A percentile compares a stretch with the other conserved stretches of the same genome.
Evolutionary conservation across 2,329 filamentous ascomycete genomes (phyloP).

Genomic region (Mycosphaerella sp.): DNA sequence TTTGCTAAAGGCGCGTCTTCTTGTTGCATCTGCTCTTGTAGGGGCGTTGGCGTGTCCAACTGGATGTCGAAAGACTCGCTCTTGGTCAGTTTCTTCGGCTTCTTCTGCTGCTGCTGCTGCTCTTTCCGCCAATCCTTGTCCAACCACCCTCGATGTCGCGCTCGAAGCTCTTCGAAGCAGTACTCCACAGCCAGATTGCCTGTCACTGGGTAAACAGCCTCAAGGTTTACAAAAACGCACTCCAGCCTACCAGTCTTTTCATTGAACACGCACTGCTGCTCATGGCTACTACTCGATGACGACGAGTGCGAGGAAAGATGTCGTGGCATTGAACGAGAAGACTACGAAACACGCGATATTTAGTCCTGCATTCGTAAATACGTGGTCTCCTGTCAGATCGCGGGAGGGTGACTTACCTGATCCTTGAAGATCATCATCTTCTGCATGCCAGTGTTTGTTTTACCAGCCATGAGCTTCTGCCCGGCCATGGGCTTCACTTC

Average conservation of each 20-base stretch:
- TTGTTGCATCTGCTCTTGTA: background rate
- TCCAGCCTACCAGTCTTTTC: constrained; percentile 76
- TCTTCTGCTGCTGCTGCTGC: constrained; percentile 25
- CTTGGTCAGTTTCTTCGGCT: constrained; percentile 5
- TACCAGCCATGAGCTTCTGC: constrained; percentile 80
- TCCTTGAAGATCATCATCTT: constrained; percentile 96
- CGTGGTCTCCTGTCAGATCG: constrained; percentile 30
- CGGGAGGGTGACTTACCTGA: constrained; percentile 62
- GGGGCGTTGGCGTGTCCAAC: constrained; percentile 12
- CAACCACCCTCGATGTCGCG: constrained; percentile 63
- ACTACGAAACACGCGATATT: constrained; percentile 50
- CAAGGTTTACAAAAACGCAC: constrained; percentile 78
- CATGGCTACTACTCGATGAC: constrained; percentile 35
- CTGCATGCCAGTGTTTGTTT: constrained; percentile 65
- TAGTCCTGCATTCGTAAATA: constrained; percentile 98
- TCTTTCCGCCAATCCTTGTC: constrained; percentile 45
- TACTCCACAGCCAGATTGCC: constrained; percentile 63
- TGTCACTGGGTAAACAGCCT: constrained; percentile 74
- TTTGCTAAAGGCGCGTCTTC: background rate
- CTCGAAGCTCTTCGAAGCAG: constrained; percentile 88
- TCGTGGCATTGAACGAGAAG: constrained; percentile 25
- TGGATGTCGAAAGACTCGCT: constrained; percentile 21
- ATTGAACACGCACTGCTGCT: constrained; percentile 75
- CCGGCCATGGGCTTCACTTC: constrained; percentile 87
- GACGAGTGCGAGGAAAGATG: constrained; percentile 24